These are phyloP conservation scores for Dendrostoma leiphaemia DNA, from an alignment of 2,329 filamentous ascomycete genomes.

Conservation along the genomic window DNA sequence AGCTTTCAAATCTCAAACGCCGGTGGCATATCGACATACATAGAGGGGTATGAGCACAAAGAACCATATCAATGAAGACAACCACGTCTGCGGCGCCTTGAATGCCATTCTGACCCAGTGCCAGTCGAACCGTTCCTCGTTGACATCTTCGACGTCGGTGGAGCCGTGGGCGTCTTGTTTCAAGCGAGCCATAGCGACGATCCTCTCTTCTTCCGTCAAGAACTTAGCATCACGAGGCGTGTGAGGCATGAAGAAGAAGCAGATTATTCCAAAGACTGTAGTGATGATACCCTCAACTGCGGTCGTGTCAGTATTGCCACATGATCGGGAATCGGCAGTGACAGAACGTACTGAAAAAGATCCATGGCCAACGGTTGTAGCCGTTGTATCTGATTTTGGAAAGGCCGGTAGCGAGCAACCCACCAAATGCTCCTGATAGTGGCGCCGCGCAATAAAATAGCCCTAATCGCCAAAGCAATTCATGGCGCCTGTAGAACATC, in stretches of 20 bases:
- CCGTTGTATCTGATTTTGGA: constrained; percentile 44
- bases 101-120: constrained; percentile 35
- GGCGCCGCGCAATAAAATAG: constrained; percentile 72
- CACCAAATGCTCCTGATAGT: constrained; percentile 64
- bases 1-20: too few relatives aligned
- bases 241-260: constrained; percentile 45
- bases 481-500: constrained; percentile 63
- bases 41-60: constrained; percentile 28
- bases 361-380: constrained; percentile 44
- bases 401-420: constrained; percentile 58
- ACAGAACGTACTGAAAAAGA: constrained; percentile 41
- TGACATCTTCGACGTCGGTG: constrained; percentile 26
- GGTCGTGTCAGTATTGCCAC: neutral
- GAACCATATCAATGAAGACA: constrained; percentile 26
- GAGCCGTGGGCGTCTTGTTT: constrained; percentile 24
- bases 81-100: constrained; percentile 27
- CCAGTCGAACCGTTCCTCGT: constrained; percentile 38
- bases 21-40: constrained; percentile 22
- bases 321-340: too few relatives aligned
- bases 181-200: constrained; percentile 23
- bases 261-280: constrained; percentile 55
- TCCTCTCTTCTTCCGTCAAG: constrained; percentile 25
- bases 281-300: constrained; percentile 58
- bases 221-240: constrained; percentile 26
- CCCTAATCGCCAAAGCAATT: constrained; percentile 34